Base-by-base conservation (phyloP, 768 basidiomycete species). In the Tylopilus sp. region DNA sequence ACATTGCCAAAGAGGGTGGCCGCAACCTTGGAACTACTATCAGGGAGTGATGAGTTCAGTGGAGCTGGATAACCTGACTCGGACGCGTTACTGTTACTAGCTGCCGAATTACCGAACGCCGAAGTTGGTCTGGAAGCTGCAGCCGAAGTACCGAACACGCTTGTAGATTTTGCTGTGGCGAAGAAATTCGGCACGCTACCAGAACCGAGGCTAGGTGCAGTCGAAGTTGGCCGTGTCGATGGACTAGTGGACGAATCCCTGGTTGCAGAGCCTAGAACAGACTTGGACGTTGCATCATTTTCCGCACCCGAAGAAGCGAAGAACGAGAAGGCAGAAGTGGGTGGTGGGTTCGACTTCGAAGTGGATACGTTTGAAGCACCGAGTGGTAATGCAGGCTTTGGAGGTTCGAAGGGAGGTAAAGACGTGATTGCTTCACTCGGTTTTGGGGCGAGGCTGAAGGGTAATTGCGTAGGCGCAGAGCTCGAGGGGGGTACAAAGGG, bases 361-460 rank as follows among this genome's bases (percentile, higher is more conserved):
- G 43, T 11, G 9, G 44, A 13, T 22, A 52, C 51, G 25, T 28
- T 51, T 21, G 64, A 51, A 28, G 54, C 22, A 34, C 58, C 55
- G 36, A 68, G 68, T 31, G 64, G 22, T 44, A 72, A 71, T 2
- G 63, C 47, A 22, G 72, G 63, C 53, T 73, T 72, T 17, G 67
- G 60, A 29, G 60, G 56, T 44, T 60, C 63, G 6, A 51, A 40
- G 8, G 40, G 49, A n/a, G 67, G 56, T 36, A 55, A 37, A 28
- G 60, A 42, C 3, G 41, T 12, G 19, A 50, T 21, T 24, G 45
- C 22, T 44, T 64, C 68, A 30, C 48, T 63, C 21, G 53, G n/a
- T 29, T 66, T 70, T 25, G 64, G 11, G 8, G 50, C 11, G 19
- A 59, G 31, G 16, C 43, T 45, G 14, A 64, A 69, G 19, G 56